Conservation (phyloP, 441 rosid species). For the Syzygium syzygioides region DNA sequence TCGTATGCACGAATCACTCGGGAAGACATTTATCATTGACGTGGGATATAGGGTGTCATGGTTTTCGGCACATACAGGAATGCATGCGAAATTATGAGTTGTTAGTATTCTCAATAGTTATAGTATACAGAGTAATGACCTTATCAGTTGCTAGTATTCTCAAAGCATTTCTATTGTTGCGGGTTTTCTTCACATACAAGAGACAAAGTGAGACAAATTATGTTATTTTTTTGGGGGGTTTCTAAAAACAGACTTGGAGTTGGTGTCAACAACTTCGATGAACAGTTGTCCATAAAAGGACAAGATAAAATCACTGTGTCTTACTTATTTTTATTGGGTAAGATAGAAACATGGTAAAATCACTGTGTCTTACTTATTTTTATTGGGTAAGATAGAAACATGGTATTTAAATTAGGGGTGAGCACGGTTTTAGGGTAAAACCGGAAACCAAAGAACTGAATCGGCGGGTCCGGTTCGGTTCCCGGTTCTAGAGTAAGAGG, state of each 20-base stretch:
- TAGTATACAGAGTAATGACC: background rate
- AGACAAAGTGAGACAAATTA: background rate
- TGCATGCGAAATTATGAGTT: background rate
- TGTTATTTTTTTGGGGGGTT: background rate
- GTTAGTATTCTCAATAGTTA: background rate
- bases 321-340: background rate
- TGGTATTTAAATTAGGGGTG: too few species aligned
- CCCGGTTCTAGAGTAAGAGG: too few species aligned
- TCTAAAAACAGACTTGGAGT: background rate
- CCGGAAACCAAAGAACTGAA: too few species aligned
- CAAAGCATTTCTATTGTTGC: background rate
- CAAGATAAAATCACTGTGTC: background rate
- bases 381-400: too few species aligned
- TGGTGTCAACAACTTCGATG: background rate
- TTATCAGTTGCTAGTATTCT: background rate
- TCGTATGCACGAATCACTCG: background rate
- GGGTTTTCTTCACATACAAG: background rate
- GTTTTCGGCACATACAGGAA: background rate
- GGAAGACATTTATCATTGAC: background rate
- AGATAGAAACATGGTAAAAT: background rate
- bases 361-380: too few species aligned
- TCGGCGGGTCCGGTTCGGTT: too few species aligned
- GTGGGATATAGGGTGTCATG: background rate
- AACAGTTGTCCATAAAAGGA: background rate
- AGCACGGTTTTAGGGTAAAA: too few species aligned